Base-by-base conservation (phyloP, 1,139 yeast genomes). In the Pichia sp. region DNA sequence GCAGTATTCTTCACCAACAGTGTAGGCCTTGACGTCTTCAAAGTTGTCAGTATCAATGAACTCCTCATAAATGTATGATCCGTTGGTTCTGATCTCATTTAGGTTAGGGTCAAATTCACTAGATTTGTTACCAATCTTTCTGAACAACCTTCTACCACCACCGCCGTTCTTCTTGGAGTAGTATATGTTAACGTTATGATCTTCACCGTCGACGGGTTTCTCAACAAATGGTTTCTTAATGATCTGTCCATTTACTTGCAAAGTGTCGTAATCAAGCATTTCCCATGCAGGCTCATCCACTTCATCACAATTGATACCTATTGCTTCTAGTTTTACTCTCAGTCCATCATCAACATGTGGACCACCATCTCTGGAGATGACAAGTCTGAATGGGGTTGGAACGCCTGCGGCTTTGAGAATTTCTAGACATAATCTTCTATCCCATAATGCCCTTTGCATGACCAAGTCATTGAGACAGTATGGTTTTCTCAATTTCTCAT, bases 171-270 rank as follows among this genome's bases (percentile, higher is more conserved):
- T 73, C 39, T 75, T 73, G 27, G 93, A 83, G 57, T 91, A 91
- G 60, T 93, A 93, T 32, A 93, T 91, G 58, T 82, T 86, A 30
- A 93, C 91, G 56, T 93, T 93, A 61, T 93, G 99, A 59, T 93
- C 96, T 61, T 93, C 99, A 32, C 99, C 99, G 60, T 93, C 96
- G 7, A 91, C 98, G 1, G 99, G 99, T 52, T 93, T 93, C 59
- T 93, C 99, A 22, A 93, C 98, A 66, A 78, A 93, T 8, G 99
- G 99, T 54, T 93, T 93, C 30, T 66, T 68, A 61, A 93, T 63
- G 12, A 66, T 63, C 48, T 74, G 59, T 4, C 94, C 96, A 46
- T 83, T 75, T 19, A 91, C 91, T 40, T 66, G 67, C 38, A 93
- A 68, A 0, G 96, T 86, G 54, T 93, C 97, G 12, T 72, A 74